Evolutionary conservation across 2,329 filamentous ascomycete species (phyloP).

Genomic region (Colletotrichum neosansevieriae): DNA sequence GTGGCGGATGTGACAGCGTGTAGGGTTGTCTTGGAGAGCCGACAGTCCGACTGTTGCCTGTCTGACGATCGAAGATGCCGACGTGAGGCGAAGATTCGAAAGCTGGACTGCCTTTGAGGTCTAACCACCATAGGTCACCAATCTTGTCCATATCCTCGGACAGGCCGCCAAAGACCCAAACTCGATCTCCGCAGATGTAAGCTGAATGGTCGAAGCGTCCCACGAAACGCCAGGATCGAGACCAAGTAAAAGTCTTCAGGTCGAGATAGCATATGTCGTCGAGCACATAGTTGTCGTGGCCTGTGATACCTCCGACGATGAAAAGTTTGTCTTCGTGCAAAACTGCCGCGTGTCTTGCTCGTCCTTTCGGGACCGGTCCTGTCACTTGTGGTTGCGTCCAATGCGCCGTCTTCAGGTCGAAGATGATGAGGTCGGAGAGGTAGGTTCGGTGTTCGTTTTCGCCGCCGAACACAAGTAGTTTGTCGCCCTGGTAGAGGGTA

Average conservation of each 20-base stretch:
- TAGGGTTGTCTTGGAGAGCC: constrained; percentile 67
- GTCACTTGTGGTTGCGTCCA: constrained; percentile 94
- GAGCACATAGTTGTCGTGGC: constrained; percentile 89
- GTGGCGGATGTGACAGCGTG: constrained; percentile 58
- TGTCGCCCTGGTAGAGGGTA: constrained; percentile 91
- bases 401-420: constrained; percentile 92
- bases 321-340: constrained; percentile 97
- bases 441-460: constrained; percentile 98
- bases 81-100: constrained; percentile 78
- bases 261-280: constrained; percentile 98
- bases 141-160: constrained; percentile 97
- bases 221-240: constrained; percentile 94
- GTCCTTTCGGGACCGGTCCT: constrained; percentile 87
- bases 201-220: constrained; percentile 94
- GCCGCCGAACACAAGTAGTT: constrained; percentile 96
- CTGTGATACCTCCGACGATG: constrained; percentile 94
- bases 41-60: constrained; percentile 54
- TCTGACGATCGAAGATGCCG: constrained; percentile 63
- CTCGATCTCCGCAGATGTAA: constrained; percentile 89
- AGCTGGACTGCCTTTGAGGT: constrained; percentile 89
- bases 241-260: constrained; percentile 98
- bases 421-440: constrained; percentile 94
- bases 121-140: constrained; percentile 97
- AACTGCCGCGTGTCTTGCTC: constrained; percentile 92
- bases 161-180: constrained; percentile 97